A percentile compares a stretch with the other conserved stretches of the same genome.
These are phyloP conservation scores for Decorospora gaudefroyi DNA, from an alignment of 2,329 filamentous ascomycete species.

Conservation along the genomic window DNA sequence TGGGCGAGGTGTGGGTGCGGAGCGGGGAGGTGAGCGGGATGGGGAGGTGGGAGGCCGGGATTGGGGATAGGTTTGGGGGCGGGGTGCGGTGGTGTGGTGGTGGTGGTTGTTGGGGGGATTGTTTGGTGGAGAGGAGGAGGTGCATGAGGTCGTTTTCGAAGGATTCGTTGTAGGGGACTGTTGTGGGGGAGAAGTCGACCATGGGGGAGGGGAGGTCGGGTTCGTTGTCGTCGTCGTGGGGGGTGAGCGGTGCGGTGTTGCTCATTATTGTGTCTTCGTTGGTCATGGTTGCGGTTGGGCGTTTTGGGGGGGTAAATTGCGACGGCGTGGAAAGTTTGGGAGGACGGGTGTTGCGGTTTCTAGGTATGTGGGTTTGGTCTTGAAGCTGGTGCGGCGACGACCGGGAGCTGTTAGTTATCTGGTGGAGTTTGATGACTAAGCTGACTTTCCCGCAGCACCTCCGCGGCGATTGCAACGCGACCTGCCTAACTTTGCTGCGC, in stretches of 20 bases:
- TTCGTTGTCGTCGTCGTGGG: conserved; percentile 38
- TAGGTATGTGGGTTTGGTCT: neutral
- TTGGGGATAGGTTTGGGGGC: conserved; percentile 32
- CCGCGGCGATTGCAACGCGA: conserved; percentile 14
- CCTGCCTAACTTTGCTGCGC: conserved; percentile 5
- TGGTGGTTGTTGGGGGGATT: no score
- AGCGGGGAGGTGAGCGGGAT: conserved; percentile 51
- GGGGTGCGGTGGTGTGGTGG: conserved; percentile 34
- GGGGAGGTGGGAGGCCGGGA: conserved; percentile 46
- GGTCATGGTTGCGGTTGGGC: conserved; percentile 22
- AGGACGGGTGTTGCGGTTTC: neutral
- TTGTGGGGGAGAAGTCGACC: conserved; percentile 51
- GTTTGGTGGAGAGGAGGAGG: no score
- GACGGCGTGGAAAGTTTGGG: neutral
- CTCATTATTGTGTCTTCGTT: conserved; percentile 29
- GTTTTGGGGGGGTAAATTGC: neutral
- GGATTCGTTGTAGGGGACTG: conserved; percentile 50
- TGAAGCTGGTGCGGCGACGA: conserved; percentile 2
- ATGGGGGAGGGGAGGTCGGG: conserved; percentile 36
- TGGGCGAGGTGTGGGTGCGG: conserved; percentile 49
- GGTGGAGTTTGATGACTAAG: conserved; percentile 10
- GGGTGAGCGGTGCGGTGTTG: conserved; percentile 42
- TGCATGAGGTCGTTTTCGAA: conserved; percentile 54
- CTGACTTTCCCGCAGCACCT: conserved; percentile 12
- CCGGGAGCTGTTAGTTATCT: no score